A percentile compares a stretch with the other conserved stretches of the same genome.
Conservation (phyloP, 805 yeast genomes). For the Saccharomycopsis fermentans region DNA sequence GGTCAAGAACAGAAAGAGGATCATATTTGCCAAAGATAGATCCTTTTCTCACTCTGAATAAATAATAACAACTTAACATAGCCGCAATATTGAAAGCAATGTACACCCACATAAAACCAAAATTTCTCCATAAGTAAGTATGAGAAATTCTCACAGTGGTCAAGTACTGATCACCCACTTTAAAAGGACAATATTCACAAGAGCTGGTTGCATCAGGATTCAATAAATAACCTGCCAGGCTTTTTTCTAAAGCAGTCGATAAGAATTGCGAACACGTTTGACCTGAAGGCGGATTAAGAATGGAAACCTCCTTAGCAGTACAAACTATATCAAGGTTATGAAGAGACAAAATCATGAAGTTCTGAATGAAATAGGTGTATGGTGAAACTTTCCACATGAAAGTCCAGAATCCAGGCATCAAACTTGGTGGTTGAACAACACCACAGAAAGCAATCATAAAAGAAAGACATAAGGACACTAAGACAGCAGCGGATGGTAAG, state of each 20-base stretch:
- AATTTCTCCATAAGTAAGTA: slow-evolving; percentile 50
- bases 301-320: slow-evolving; percentile 36
- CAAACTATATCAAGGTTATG: slow-evolving; percentile 47
- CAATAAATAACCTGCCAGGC: slow-evolving; percentile 45
- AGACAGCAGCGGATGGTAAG: slow-evolving; percentile 55
- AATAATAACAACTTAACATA: slow-evolving; percentile 30
- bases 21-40: background rate
- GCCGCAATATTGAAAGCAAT: slow-evolving; percentile 40
- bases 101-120: slow-evolving; percentile 53
- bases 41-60: slow-evolving; percentile 21
- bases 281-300: slow-evolving; percentile 46
- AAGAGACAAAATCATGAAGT: slow-evolving; percentile 38
- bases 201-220: slow-evolving; percentile 39
- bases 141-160: slow-evolving; percentile 33
- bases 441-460: slow-evolving; percentile 60
- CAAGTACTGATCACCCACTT: slow-evolving; percentile 40
- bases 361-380: slow-evolving; percentile 57
- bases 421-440: slow-evolving; percentile 37
- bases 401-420: slow-evolving; percentile 75
- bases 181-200: slow-evolving; percentile 42
- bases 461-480: slow-evolving; percentile 45
- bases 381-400: slow-evolving; percentile 74
- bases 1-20: background rate
- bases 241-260: slow-evolving; percentile 17
- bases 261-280: slow-evolving; percentile 54